A percentile compares a stretch with the other conserved stretches of the same genome.
Evolutionary conservation across 2,329 filamentous ascomycete species (phyloP).

Genomic region (Nothomitra cinnamomea): DNA sequence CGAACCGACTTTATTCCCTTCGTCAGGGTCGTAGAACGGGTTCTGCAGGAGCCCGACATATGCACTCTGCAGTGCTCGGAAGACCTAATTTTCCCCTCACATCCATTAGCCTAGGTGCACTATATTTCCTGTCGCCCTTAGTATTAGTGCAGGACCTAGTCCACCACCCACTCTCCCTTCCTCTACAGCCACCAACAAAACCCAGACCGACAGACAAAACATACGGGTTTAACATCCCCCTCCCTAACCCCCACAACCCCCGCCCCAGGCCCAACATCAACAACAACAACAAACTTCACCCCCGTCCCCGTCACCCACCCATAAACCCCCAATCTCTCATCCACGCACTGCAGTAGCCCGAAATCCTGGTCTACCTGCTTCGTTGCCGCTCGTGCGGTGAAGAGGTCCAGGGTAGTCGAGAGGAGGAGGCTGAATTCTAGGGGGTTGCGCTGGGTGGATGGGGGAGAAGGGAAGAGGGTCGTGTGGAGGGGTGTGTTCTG

Average conservation of each 20-base stretch:
- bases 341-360: constrained; percentile 79
- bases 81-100: constrained; percentile 37
- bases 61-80: constrained; percentile 79
- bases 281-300: constrained; percentile 73
- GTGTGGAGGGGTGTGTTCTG: constrained; percentile 1
- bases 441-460: background rate
- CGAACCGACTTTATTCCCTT: constrained; percentile 30
- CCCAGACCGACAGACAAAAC: too few species aligned
- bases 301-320: constrained; percentile 95
- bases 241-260: constrained; percentile 55
- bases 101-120: constrained; percentile 4
- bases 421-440: constrained; percentile 86
- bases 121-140: background rate
- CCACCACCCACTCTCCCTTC: too few species aligned
- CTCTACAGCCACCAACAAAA: too few species aligned
- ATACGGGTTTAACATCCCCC: constrained; percentile 75
- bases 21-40: constrained; percentile 84
- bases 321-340: constrained; percentile 85
- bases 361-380: constrained; percentile 67
- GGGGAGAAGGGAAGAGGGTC: background rate
- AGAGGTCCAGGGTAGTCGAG: constrained; percentile 82
- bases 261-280: constrained; percentile 36
- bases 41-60: constrained; percentile 83
- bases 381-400: constrained; percentile 65
- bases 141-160: too few species aligned